Evolutionary conservation across 805 yeast genomes (phyloP), one percentile per base, ranked within the genome.

Genomic region (Pichia rugopelliculosa): DNA sequence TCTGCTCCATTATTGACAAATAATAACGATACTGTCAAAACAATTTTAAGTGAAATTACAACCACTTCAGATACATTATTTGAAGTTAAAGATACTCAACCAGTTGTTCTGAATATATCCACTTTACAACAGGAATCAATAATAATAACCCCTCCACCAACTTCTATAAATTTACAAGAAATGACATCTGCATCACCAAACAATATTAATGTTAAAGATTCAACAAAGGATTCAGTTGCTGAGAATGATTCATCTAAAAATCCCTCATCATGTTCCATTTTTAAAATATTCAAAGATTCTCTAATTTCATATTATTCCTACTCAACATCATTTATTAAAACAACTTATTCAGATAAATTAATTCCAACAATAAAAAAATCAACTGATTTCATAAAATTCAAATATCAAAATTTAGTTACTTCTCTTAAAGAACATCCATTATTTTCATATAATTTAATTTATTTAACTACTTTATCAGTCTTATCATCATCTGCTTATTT

Each of bases 401-500:
- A 39, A 26, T 39, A 33, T 13, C 30, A 37, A 6, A 17, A 21
- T 13, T 15, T 33, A 2, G 4, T 41, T 2, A 22, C 38, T 17
- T 33, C 30, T 9, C 21, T 45, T 4, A 43, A 39, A 7, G 41
- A 44, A 30, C 34, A 52, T n/a, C 52, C 48, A 12, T 38, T 49
- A 20, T 26, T 44, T 8, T 37, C 51, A 7, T 52, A 52, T n/a
- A 46, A 52, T 39, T 24, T 39, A 4, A 10, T 45, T 5, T 52
- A 49, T 24, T 24, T 52, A 8, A 25, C 51, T 6, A 4, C 37
- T 7, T 47, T 46, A 12, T 36, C 47, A 18, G 17, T 36, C 10
- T 10, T 45, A 18, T 49, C 45, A 17, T 33, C 45, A 11, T 43
- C 44, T 18, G 51, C 49, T 12, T 37, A 39, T 21, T 30, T 27